phyloP scores from a whole-genome alignment of 2,329 filamentous ascomycete species.

The Pseudopithomyces maydicus region DNA sequence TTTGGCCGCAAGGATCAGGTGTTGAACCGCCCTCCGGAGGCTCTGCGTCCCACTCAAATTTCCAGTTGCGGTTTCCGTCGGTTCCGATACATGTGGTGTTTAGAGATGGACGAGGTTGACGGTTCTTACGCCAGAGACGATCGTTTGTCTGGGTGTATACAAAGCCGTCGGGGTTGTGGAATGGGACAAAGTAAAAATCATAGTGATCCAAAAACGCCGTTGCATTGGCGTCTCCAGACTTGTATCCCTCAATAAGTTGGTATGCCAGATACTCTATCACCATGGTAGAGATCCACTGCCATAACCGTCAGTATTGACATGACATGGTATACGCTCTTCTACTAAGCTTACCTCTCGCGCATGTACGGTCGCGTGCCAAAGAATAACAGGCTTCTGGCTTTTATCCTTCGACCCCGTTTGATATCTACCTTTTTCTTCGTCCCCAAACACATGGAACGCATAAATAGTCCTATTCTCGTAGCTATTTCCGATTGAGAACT shows the following conservation, averaged over 20 bases:
- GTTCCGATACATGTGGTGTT: constrained; percentile 27
- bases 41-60: constrained; percentile 8
- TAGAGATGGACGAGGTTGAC: constrained; percentile 4
- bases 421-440: too few species aligned
- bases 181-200: constrained; percentile 60
- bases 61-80: constrained; percentile 22
- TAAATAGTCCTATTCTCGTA: too few species aligned
- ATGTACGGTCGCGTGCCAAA: constrained; percentile 13
- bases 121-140: constrained; percentile 21
- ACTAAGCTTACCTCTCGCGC: constrained; percentile 1
- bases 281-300: constrained; percentile 11
- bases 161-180: constrained; percentile 22
- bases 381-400: constrained; percentile 9
- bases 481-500: too few species aligned
- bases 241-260: background rate
- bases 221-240: background rate
- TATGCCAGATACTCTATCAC: constrained; percentile 6
- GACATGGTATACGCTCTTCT: too few species aligned
- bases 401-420: constrained; percentile 2
- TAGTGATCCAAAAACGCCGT: constrained; percentile 57
- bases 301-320: too few species aligned
- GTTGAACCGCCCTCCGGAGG: constrained; percentile 10
- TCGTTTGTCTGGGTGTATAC: constrained; percentile 20
- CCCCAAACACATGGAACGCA: too few species aligned
- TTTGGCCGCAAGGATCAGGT: constrained; percentile 15